Conservation (phyloP, 495 filamentous ascomycete genomes). For the Podospora didyma region DNA sequence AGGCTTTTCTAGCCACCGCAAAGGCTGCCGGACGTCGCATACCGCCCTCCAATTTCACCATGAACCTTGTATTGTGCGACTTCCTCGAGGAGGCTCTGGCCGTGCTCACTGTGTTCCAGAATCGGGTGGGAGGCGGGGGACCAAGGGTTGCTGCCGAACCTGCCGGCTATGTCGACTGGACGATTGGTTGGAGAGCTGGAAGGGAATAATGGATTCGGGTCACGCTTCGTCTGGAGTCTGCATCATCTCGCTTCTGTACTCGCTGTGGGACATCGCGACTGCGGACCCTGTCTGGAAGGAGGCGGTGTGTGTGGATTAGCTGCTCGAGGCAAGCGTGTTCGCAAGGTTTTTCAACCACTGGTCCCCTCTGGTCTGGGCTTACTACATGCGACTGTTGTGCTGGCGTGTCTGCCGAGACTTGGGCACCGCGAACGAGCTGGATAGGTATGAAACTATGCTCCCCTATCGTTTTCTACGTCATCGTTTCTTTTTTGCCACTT, state of each 20-base stretch:
- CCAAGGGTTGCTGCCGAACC: slow-evolving; percentile 26
- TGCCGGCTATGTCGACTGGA: slow-evolving; percentile 62
- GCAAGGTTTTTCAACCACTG: slow-evolving; percentile 89
- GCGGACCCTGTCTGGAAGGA: slow-evolving; percentile 67
- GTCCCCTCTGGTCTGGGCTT: slow-evolving; percentile 97
- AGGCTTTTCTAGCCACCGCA: slow-evolving; percentile 70
- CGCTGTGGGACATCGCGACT: slow-evolving; percentile 71
- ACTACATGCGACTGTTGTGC: slow-evolving; percentile 92
- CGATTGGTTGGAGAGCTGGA: slow-evolving; percentile 86
- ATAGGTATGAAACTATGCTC: slow-evolving; percentile 55
- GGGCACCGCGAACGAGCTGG: slow-evolving; percentile 60
- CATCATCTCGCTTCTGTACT: slow-evolving; percentile 80
- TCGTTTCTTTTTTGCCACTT: too few species aligned
- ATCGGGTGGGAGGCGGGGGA: too few species aligned
- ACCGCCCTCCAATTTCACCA: slow-evolving; percentile 79
- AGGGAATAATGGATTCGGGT: slow-evolving; percentile 78
- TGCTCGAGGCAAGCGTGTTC: slow-evolving; percentile 75
- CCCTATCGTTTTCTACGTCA: slow-evolving; percentile 15
- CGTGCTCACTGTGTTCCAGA: slow-evolving; percentile 32
- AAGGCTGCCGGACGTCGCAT: slow-evolving; percentile 70
- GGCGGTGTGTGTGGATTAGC: slow-evolving; percentile 69
- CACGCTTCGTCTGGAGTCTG: slow-evolving; percentile 94
- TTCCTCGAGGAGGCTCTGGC: slow-evolving; percentile 74
- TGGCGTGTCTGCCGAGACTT: slow-evolving; percentile 85
- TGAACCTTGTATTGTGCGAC: slow-evolving; percentile 89